A percentile compares a stretch with the other conserved stretches of the same genome.
These are phyloP conservation scores for Nemania sp. DNA, from an alignment of 2,329 filamentous ascomycete species.

Conservation along the genomic window DNA sequence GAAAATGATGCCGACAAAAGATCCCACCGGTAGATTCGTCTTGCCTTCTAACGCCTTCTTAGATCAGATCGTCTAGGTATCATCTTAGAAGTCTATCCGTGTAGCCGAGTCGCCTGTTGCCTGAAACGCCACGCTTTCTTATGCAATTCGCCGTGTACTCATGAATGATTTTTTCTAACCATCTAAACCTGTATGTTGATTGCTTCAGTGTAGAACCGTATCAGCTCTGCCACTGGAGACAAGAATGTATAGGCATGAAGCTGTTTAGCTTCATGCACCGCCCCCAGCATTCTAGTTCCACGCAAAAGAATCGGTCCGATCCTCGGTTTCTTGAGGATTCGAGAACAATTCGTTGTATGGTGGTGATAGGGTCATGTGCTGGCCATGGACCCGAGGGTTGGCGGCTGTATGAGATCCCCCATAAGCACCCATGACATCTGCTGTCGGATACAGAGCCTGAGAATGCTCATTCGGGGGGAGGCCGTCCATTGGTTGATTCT, in stretches of 20 bases:
- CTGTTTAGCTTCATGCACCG: no score
- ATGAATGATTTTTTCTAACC: background rate
- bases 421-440: background rate
- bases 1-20: background rate
- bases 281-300: background rate
- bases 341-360: background rate
- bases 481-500: background rate
- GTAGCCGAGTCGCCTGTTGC: background rate
- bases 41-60: background rate
- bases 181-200: no score
- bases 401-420: background rate
- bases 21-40: background rate
- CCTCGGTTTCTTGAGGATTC: background rate
- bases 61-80: background rate
- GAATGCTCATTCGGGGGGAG: background rate
- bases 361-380: background rate
- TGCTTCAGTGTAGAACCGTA: background rate
- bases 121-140: background rate
- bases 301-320: background rate
- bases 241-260: background rate
- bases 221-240: background rate
- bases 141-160: background rate
- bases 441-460: background rate
- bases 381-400: background rate
- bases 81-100: background rate